Conservation (phyloP, 495 filamentous ascomycete species). For the Choiromyces venosus region DNA sequence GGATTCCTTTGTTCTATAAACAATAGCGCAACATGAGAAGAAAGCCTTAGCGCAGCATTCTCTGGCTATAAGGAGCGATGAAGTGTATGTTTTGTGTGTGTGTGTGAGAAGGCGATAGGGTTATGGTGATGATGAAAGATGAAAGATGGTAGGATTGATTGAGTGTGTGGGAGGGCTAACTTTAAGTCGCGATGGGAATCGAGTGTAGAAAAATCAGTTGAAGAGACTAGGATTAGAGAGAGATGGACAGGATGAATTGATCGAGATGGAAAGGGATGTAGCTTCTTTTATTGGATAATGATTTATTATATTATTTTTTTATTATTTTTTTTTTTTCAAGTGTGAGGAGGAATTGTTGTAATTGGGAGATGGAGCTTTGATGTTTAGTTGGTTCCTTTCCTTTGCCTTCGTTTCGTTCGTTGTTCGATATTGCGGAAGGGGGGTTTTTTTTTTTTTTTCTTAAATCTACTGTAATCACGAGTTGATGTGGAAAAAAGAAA, state of each 20-base stretch:
- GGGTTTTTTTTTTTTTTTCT: too few relatives aligned
- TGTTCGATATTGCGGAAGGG: not conserved
- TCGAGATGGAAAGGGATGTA: not conserved
- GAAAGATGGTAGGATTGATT: not conserved
- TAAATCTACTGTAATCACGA: not conserved
- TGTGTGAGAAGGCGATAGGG: not conserved
- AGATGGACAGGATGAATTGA: constrained; percentile 1
- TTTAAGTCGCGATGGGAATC: not conserved
- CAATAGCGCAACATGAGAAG: not conserved
- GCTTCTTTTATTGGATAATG: not conserved
- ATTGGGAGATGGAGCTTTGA: not conserved
- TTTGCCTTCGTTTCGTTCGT: not conserved
- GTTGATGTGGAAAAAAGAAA: not conserved
- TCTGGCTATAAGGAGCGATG: not conserved
- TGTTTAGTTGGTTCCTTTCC: not conserved
- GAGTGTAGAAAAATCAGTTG: not conserved
- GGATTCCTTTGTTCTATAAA: not conserved
- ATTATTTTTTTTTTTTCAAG: not conserved
- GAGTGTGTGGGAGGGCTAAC: not conserved
- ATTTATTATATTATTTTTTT: not conserved
- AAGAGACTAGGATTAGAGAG: not conserved
- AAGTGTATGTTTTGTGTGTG: not conserved
- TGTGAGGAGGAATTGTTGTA: not conserved
- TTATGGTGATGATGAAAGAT: not conserved
- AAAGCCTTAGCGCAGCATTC: not conserved